phyloP scores from a whole-genome alignment of 2,329 filamentous ascomycete species.

The Blumeriella jaapii region DNA sequence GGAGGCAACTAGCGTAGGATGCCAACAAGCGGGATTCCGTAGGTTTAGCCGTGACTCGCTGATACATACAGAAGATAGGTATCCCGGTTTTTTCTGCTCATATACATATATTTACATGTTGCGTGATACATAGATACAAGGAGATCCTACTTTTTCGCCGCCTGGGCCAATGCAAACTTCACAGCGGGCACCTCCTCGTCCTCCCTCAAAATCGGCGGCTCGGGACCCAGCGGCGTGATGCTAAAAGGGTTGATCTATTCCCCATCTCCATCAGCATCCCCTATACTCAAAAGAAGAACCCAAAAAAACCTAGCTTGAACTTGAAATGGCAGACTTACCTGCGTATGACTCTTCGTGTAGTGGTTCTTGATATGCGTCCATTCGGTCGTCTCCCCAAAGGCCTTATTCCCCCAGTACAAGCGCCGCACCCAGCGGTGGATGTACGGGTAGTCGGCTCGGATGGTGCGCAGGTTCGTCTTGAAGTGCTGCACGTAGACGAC shows the following conservation, averaged over 20 bases:
- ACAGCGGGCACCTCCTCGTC: constrained; percentile 65
- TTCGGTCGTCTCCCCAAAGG: constrained; percentile 38
- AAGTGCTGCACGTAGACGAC: constrained; percentile 76
- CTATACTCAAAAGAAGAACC: no score
- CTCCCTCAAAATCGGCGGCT: constrained; percentile 68
- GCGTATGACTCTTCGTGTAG: constrained; percentile 72
- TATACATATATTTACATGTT: background rate
- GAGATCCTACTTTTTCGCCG: constrained; percentile 16
- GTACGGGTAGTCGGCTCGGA: constrained; percentile 40
- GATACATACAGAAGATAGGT: no score
- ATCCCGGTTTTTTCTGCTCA: no score
- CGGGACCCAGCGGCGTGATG: constrained; percentile 77
- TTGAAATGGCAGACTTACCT: constrained; percentile 29
- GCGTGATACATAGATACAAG: background rate
- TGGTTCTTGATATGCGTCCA: constrained; percentile 57
- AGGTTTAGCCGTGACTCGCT: no score
- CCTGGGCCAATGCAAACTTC: constrained; percentile 19
- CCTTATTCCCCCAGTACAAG: constrained; percentile 56
- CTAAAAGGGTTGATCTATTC: constrained; percentile 50
- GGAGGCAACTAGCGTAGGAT: no score
- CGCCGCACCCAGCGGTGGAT: constrained; percentile 55
- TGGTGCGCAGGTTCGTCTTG: constrained; percentile 46
- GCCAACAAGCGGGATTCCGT: no score
- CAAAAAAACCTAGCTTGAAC: no score
- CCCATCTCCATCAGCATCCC: constrained; percentile 23